Percentiles rank a stretch among this genome's conserved stretches.
phyloP scores from a whole-genome alignment of 345 rosid species.

The Garcia nutans region DNA sequence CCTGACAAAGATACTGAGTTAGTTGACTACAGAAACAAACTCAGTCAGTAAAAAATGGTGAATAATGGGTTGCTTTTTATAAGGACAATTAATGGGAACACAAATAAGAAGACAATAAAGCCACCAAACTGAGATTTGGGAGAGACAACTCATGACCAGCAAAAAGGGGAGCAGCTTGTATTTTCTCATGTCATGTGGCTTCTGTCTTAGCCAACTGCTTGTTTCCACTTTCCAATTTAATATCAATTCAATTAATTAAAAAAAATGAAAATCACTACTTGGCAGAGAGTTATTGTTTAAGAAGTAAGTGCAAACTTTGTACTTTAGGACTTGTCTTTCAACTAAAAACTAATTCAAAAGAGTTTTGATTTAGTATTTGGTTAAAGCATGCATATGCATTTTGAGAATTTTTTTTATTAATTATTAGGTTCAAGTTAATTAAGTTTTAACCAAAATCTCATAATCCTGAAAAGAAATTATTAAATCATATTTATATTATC shows the following conservation, averaged over 20 bases:
- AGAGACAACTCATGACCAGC: constrained; percentile 44
- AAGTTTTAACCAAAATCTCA: no score
- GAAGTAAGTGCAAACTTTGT: constrained; percentile 20
- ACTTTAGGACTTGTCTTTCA: constrained; percentile 19
- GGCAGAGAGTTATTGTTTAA: background rate
- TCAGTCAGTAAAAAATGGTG: constrained; percentile 23
- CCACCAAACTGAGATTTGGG: constrained; percentile 44
- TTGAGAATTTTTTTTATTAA: no score
- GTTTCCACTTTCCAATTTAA: constrained; percentile 8
- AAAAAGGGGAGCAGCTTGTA: constrained; percentile 35
- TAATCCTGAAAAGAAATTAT: no score
- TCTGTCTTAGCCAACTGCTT: constrained; percentile 24
- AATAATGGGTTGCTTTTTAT: constrained; percentile 31
- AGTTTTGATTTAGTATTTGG: no score
- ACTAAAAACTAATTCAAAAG: no score
- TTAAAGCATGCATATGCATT: no score
- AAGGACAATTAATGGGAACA: constrained; percentile 45
- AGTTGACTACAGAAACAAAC: constrained; percentile 37
- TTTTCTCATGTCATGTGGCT: constrained; percentile 42
- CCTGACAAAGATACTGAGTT: constrained; percentile 49
- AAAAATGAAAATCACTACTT: constrained; percentile 12
- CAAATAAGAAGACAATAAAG: constrained; percentile 52
- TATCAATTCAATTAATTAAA: background rate
- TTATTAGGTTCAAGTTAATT: no score
- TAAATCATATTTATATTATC: no score